Base-by-base conservation (phyloP, 163 green algal species). In the Trebouxia gelatinosa region DNA sequence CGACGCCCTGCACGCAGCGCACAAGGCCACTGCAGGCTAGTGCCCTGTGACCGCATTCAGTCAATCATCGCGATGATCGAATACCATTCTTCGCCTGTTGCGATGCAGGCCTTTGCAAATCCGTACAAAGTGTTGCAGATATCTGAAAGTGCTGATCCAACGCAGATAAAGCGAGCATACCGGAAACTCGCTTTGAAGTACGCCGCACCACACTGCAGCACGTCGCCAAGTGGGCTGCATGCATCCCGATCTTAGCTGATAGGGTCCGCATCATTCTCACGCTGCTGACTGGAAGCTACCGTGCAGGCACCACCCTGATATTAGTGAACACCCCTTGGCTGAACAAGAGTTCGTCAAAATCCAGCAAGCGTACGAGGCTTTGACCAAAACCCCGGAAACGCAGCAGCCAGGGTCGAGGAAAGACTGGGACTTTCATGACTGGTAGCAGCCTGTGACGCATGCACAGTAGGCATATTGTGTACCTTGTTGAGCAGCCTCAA, bases 321-420 rank as follows among this genome's bases (percentile, higher is more conserved):
- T 87, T 23, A 72, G 23, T n/a, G 64, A 72, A 29, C 35, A 72
- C 23, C 64, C 64, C 32, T 54, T 37, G n/a, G 64, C 64, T 34
- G 64, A 72, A 37, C 35, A 72, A 31, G 64, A 72, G 2, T 72
- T 72, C 23, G 23, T 72, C 21, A 51, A 23, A 6, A 72, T 72
- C 21, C 64, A 72, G n/a, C n/a, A 51, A 51, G 64, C 64, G 32
- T 72, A 72, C 35, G 64, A 72, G 19, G 23, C 37, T 32, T 32
- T 72, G 35, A 72, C 35, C 11, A 51, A 72, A 21, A 72, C 50
- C 23, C 34, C 17, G 1, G 34, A 70, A 32, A 21, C 62, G 31
- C 19, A 35, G 7, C 64, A 79, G 59, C 70, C 84, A 7, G 75
- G 94, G 35, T 23, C 64, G 7, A 72, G n/a, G 32, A 72, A 54